phyloP scores from a whole-genome alignment of 2,329 filamentous ascomycete genomes.

The Cladosporium sp. region DNA sequence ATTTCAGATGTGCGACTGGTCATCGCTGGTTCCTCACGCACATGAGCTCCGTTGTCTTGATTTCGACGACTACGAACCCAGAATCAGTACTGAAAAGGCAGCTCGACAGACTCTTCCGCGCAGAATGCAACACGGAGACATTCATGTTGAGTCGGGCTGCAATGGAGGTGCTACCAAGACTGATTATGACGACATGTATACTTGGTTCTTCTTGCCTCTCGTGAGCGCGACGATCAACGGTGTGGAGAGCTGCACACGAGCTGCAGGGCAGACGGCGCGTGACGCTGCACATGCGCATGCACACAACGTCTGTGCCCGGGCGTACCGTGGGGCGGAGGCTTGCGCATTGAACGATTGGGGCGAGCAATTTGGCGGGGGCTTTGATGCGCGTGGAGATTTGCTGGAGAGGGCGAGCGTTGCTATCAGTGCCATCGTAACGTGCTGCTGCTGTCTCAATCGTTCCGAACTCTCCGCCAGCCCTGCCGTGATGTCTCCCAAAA shows the following conservation, averaged over 20 bases:
- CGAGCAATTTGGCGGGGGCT: no score
- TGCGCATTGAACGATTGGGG: constrained; percentile 2
- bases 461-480: neutral
- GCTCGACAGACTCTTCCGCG: no score
- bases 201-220: neutral
- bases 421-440: neutral
- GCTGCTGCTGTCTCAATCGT: neutral
- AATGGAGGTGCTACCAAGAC: no score
- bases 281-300: constrained; percentile 1
- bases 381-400: neutral
- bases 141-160: no score
- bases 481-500: neutral
- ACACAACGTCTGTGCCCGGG: constrained; percentile 8
- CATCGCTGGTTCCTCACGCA: neutral
- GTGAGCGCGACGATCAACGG: neutral
- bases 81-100: no score
- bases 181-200: no score
- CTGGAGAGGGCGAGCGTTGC: constrained; percentile 6
- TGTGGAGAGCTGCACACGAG: neutral
- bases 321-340: neutral
- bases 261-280: constrained; percentile 6
- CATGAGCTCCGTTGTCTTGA: neutral
- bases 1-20: neutral
- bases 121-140: no score
- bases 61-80: neutral